Evolutionary conservation across 148 eudicot species (phyloP), one percentile per base, ranked within the genome.

Genomic region (Oxyria digyna): DNA sequence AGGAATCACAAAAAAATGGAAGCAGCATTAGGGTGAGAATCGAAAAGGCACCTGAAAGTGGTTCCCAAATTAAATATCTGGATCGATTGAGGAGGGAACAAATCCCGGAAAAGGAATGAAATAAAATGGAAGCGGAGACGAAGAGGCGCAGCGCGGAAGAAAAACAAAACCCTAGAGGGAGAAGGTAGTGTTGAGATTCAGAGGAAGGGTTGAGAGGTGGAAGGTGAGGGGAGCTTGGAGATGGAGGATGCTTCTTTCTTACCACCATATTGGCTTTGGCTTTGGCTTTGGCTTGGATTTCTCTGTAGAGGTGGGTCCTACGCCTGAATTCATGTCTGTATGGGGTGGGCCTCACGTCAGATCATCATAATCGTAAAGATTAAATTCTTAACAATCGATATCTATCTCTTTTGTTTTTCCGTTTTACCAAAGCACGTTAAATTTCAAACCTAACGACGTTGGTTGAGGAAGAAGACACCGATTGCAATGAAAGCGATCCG

Each of bases 141-240:
- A 31, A 5, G 65, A 59, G 37, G 62, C 26, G 26, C 20, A 52
- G 31, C 14, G 31, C 14, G 37, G 65, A 59, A 49, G 52, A 11
- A 62, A 35, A 35, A n/a, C n/a, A n/a, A 72, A 75, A 79, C 75
- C 78, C 78, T 71, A 70, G 73, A 42, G 64, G 40, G 78, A 67
- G n/a, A 57, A 18, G 46, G 1, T 27, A 11, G 68, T 33, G 52
- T 26, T 15, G 32, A 21, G 49, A 41, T 17, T 65, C 41, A 69
- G 40, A 48, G 46, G 46, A 67, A n/a, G 57, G n/a, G 71, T 0
- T 12, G 57, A 23, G 17, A 6, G 52, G 27, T 20, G 49, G 21
- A 24, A 54, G 57, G 1, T 15, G 70, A 14, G 35, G 42, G 69
- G 13, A 33, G 59, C 54, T 70, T 77, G 80, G 81, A 74, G 75